Percentiles rank a stretch among this genome's conserved stretches.
phyloP scores from a whole-genome alignment of 495 filamentous ascomycete genomes.

The Pyrenula aspistea region DNA sequence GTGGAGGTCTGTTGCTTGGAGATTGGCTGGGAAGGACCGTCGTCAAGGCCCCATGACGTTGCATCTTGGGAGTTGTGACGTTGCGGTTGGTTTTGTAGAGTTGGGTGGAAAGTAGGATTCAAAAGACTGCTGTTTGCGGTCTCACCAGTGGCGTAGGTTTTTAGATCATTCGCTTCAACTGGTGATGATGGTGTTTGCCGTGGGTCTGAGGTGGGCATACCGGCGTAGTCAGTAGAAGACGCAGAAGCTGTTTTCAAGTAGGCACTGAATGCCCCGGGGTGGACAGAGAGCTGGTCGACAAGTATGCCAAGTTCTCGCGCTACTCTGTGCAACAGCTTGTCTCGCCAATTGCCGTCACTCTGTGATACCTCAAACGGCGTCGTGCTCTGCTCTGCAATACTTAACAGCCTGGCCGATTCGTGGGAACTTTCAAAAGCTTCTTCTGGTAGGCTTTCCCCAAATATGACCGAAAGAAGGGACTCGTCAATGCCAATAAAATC shows the following conservation, averaged over 20 bases:
- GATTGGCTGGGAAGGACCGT: constrained; percentile 26
- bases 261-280: constrained; percentile 71
- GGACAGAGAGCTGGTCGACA: constrained; percentile 69
- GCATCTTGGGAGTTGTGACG: constrained; percentile 28
- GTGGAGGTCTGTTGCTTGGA: constrained; percentile 5
- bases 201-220: constrained; percentile 27
- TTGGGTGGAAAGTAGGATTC: constrained; percentile 31
- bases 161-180: constrained; percentile 8
- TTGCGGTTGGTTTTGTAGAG: constrained; percentile 24
- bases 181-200: not conserved
- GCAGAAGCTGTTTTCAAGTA: constrained; percentile 38
- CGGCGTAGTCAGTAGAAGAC: constrained; percentile 35
- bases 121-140: constrained; percentile 10
- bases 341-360: constrained; percentile 52
- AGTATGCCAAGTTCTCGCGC: constrained; percentile 76
- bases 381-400: constrained; percentile 11
- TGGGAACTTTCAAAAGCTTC: constrained; percentile 26
- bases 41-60: constrained; percentile 58
- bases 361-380: constrained; percentile 14
- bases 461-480: constrained; percentile 65
- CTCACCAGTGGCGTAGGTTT: constrained; percentile 11
- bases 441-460: constrained; percentile 68
- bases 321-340: constrained; percentile 67
- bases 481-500: constrained; percentile 91
- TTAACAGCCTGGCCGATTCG: constrained; percentile 7